Evolutionary conservation across 2,329 filamentous ascomycete genomes (phyloP), one percentile per base, ranked within the genome.

Genomic region (Elsinoe batatas): DNA sequence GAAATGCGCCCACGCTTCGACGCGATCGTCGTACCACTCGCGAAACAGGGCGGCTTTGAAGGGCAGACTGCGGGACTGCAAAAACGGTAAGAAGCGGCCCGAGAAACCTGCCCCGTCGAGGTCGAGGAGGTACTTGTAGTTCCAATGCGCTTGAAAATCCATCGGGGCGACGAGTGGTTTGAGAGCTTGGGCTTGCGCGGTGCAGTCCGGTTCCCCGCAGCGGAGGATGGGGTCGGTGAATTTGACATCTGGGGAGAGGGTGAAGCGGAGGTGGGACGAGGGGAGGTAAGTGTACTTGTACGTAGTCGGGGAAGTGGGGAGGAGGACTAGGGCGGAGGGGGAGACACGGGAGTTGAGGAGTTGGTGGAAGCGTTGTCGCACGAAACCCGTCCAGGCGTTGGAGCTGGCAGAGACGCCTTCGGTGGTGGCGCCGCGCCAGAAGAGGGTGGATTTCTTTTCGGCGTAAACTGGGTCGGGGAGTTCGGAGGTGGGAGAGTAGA

Each of bases 1-100:
- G 63, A 89, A 93, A 66, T 94, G 88, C 43, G 84, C 72, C 88
- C 88, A 94, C 0, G 88, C 80, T 57, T 77, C 79, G 13, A 93
- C 70, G 5, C 88, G 80, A 50, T 84, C 82, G 57, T 87, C 85
- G 68, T 84, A 88, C 88, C 88, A 94, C 64, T 88, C 82, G 20
- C 82, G 79, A 68, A 91, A 91, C 5, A 91, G 74, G 0, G 82
- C 82, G 1, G 81, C 80, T 60, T 88, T 77, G 65, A 93, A 81
- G 0, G 87, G 86, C 4, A 90, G 75, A 47, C 79, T 83, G 59
- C 74, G 73, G 13, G 85, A 88, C 46, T 79, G 78, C 4, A 93
- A 67, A 57, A 84, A 83, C 0, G 79, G 77, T 8, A 88, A 69
- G 61, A 88, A 78, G 30, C 79, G 76, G 12, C 85, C 79, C 0